Percentiles rank a stretch among this genome's conserved stretches.
Conservation (phyloP, 2,329 filamentous ascomycete genomes). For the Aquanectria penicillioides region DNA sequence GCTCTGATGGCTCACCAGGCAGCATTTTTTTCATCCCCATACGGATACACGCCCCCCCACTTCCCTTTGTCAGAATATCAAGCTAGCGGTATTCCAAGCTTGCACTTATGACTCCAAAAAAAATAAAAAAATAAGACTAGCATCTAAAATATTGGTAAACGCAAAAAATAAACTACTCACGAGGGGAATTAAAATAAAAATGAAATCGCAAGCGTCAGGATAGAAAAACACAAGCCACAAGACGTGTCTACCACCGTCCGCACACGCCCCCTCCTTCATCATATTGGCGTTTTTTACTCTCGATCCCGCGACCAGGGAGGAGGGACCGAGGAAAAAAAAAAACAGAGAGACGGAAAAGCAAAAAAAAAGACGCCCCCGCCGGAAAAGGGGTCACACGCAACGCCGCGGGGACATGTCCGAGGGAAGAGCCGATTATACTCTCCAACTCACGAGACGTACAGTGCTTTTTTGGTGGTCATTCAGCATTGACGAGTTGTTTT, state of each 20-base stretch:
- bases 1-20: slow-evolving; percentile 18
- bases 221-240: slow-evolving; percentile 2
- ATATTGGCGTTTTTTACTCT: slow-evolving; percentile 7
- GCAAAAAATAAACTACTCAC: neutral
- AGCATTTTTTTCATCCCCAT: neutral
- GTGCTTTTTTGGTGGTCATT: neutral
- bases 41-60: slow-evolving; percentile 2
- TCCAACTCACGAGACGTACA: slow-evolving; percentile 16
- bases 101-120: slow-evolving; percentile 11
- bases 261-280: neutral
- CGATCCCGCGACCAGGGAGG: slow-evolving; percentile 9
- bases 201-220: neutral
- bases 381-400: slow-evolving; percentile 21
- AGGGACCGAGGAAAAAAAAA: slow-evolving; percentile 1
- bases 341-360: neutral
- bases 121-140: neutral
- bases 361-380: slow-evolving; percentile 9
- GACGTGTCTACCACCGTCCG: neutral
- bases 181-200: neutral
- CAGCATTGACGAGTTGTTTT: neutral
- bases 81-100: slow-evolving; percentile 8
- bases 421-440: neutral
- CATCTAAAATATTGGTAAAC: neutral
- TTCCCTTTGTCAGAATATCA: neutral
- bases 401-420: slow-evolving; percentile 6